Evolutionary conservation across 2,329 filamentous ascomycete genomes (phyloP).

Genomic region (Colletotrichum sojae): DNA sequence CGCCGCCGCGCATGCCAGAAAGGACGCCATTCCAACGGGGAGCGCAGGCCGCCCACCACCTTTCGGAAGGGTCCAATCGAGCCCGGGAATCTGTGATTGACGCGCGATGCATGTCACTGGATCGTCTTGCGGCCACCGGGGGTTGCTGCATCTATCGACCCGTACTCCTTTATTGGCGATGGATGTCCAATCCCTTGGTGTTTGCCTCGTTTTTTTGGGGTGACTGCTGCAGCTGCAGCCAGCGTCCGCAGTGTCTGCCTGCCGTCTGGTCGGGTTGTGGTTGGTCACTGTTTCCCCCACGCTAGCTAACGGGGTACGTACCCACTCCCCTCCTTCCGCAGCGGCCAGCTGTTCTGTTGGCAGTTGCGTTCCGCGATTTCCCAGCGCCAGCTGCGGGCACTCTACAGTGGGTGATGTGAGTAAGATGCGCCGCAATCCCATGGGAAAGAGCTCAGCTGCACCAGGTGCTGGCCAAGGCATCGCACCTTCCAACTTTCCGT

Average conservation of each 20-base stretch:
- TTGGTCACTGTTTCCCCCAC: too few relatives aligned
- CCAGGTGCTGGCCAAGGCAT: too few relatives aligned
- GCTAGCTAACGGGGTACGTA: too few relatives aligned
- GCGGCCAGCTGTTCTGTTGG: too few relatives aligned
- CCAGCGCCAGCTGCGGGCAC: not conserved
- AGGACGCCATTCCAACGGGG: not conserved
- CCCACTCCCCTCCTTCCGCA: too few relatives aligned
- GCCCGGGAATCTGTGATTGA: slow-evolving; percentile 17
- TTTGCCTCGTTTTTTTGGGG: slow-evolving; percentile 21
- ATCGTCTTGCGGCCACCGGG: not conserved
- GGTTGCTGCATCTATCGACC: not conserved
- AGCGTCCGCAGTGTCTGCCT: too few relatives aligned
- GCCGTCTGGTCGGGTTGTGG: too few relatives aligned
- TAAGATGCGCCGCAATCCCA: not conserved
- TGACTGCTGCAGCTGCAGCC: too few relatives aligned
- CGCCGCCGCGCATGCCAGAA: not conserved
- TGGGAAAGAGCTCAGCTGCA: not conserved
- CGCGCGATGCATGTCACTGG: slow-evolving; percentile 7
- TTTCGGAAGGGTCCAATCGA: not conserved
- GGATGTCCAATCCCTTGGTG: not conserved
- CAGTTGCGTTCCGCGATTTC: too few relatives aligned
- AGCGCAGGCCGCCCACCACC: not conserved
- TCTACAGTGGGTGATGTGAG: not conserved
- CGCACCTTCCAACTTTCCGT: slow-evolving; percentile 1
- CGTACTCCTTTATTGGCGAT: slow-evolving; percentile 2